A percentile compares a stretch with the other conserved stretches of the same genome.
Evolutionary conservation across 192 early-diverging fungal species (phyloP).

Genomic region (Podila verticillata): DNA sequence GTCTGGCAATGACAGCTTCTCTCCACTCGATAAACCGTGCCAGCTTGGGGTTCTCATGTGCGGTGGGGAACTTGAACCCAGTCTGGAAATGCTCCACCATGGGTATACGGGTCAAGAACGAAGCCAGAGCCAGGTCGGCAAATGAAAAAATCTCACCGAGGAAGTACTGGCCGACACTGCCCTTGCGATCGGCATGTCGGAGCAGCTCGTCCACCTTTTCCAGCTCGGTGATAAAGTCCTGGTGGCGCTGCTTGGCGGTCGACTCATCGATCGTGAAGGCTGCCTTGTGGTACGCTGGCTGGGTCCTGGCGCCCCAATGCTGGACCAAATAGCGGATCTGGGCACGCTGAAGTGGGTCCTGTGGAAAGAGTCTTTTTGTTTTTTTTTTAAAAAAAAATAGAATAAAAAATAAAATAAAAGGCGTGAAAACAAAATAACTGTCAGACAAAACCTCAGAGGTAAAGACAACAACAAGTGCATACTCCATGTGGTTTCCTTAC

Average conservation of each 20-base stretch:
- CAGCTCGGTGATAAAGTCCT: constrained; percentile 23
- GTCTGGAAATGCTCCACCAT: constrained; percentile 23
- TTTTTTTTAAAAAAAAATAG: constrained; percentile 10
- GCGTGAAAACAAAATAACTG: too few species aligned
- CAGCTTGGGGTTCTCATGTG: constrained; percentile 21
- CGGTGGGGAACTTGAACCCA: constrained; percentile 22
- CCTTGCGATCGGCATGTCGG: constrained; percentile 4
- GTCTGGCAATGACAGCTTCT: constrained; percentile 18
- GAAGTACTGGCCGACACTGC: constrained; percentile 53
- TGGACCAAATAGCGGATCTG: constrained; percentile 55
- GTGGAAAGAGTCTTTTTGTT: constrained; percentile 51
- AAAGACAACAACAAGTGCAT: not conserved
- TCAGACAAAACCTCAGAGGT: not conserved
- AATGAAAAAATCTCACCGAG: constrained; percentile 51
- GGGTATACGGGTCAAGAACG: constrained; percentile 47
- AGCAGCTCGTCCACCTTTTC: constrained; percentile 33
- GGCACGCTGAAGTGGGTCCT: constrained; percentile 53
- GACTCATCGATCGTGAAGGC: constrained; percentile 9
- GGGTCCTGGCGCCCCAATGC: constrained; percentile 34
- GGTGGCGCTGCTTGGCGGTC: constrained; percentile 10
- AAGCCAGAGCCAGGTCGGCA: constrained; percentile 57
- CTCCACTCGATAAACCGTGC: constrained; percentile 41
- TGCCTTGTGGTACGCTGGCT: constrained; percentile 21
- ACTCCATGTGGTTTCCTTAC: constrained; percentile 20
- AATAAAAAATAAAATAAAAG: not conserved